Percentiles rank a stretch among this genome's conserved stretches.
Evolutionary conservation across 2,329 filamentous ascomycete genomes (phyloP).

Genomic region (Cladophialophora carrionii): DNA sequence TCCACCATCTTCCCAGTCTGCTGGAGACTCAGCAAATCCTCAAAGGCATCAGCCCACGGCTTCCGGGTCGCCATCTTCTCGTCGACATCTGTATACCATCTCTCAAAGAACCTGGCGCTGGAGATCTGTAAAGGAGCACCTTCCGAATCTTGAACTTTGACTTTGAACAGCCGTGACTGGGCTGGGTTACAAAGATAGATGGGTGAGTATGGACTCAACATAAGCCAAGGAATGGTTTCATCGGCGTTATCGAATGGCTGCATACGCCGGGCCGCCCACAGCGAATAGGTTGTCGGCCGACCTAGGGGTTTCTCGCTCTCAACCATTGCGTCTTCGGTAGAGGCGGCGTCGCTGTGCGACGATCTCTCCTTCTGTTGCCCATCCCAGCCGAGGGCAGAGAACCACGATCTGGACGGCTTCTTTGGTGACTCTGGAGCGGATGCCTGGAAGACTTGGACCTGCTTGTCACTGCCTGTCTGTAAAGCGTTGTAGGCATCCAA

Average conservation of each 20-base stretch:
- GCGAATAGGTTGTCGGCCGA: constrained; percentile 24
- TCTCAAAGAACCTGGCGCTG: constrained; percentile 30
- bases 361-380: constrained; percentile 24
- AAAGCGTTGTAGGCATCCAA: constrained; percentile 28
- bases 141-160: constrained; percentile 30
- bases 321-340: neutral
- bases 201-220: constrained; percentile 59
- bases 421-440: constrained; percentile 4
- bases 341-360: neutral
- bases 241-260: constrained; percentile 45
- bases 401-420: constrained; percentile 21
- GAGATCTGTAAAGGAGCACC: constrained; percentile 31
- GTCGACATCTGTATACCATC: constrained; percentile 40
- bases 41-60: constrained; percentile 62
- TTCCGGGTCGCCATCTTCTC: constrained; percentile 44
- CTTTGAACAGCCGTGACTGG: constrained; percentile 31
- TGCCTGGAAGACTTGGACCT: constrained; percentile 17
- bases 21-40: constrained; percentile 59
- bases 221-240: constrained; percentile 47
- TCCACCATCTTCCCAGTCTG: constrained; percentile 51
- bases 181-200: constrained; percentile 40
- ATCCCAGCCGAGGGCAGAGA: constrained; percentile 32
- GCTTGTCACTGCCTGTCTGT: neutral
- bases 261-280: constrained; percentile 26
- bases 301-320: neutral